Conservation (phyloP, 495 filamentous ascomycete species). For the Filosporella fistucella region DNA sequence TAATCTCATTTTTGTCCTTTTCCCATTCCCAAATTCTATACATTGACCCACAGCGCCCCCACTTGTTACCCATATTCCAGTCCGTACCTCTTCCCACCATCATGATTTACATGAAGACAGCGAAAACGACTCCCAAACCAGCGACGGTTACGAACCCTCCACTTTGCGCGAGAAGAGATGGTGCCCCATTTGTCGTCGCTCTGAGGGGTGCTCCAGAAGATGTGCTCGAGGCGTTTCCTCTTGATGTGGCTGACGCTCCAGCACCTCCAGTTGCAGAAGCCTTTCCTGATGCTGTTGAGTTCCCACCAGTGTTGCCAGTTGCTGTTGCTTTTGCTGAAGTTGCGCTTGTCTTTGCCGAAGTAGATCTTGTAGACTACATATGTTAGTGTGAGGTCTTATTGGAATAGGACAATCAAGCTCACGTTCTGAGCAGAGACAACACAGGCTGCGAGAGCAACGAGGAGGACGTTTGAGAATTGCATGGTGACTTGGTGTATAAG, state of each 20-base stretch:
- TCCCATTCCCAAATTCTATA: too few species aligned
- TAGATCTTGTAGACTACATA: too few species aligned
- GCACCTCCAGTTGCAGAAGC: conserved; percentile 2
- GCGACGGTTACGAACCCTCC: conserved; percentile 22
- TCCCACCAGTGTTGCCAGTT: neutral
- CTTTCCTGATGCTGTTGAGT: neutral
- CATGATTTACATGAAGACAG: conserved; percentile 20
- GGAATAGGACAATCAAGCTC: neutral
- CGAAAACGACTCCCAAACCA: conserved; percentile 19
- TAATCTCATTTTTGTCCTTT: too few species aligned
- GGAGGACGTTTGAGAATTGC: conserved; percentile 19
- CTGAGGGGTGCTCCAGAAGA: neutral
- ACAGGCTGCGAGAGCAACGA: conserved; percentile 15
- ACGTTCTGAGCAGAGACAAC: conserved; percentile 13
- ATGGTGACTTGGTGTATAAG: conserved; percentile 10
- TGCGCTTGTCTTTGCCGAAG: neutral
- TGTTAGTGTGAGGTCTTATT: too few species aligned
- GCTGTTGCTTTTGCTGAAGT: conserved; percentile 5
- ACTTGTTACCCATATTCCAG: too few species aligned
- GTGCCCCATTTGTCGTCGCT: conserved; percentile 5
- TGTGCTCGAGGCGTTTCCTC: neutral
- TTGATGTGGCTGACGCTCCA: neutral
- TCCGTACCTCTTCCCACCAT: neutral
- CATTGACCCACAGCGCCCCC: too few species aligned
- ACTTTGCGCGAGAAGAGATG: conserved; percentile 12